Percentiles rank a stretch among this genome's conserved stretches.
Evolutionary conservation across 2,329 filamentous ascomycete species (phyloP).

Genomic region (Colletotrichum godetiae): DNA sequence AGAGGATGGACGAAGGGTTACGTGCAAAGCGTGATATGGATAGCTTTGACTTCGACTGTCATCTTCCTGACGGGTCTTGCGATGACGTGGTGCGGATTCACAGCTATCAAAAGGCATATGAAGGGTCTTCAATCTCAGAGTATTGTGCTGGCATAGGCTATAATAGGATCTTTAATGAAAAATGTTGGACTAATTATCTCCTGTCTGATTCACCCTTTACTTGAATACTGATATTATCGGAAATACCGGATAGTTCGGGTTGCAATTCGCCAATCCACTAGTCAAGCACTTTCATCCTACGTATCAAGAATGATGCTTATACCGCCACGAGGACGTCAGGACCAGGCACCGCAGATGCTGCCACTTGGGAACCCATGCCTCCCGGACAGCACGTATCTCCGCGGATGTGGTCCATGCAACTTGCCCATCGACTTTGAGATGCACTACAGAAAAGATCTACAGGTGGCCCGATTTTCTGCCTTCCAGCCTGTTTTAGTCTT

Average conservation of each 20-base stretch:
- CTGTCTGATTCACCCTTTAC: not conserved
- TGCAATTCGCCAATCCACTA: not conserved
- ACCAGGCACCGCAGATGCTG: not conserved
- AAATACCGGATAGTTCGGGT: not conserved
- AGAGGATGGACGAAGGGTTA: slow-evolving; percentile 3
- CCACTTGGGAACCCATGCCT: not conserved
- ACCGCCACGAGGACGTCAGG: not conserved
- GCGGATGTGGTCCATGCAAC: not conserved
- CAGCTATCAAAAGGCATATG: not conserved
- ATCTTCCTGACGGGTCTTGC: not conserved
- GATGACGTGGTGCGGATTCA: not conserved
- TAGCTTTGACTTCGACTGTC: not conserved
- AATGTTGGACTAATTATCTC: not conserved
- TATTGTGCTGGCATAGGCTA: not conserved
- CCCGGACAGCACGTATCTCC: not conserved
- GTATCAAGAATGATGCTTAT: not conserved
- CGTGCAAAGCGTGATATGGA: not conserved
- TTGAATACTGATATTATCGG: not conserved
- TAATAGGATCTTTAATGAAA: not conserved
- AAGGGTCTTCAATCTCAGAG: not conserved
- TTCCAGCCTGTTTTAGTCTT: not conserved
- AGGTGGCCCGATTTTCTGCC: not conserved
- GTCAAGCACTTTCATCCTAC: not conserved
- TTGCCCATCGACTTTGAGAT: not conserved
- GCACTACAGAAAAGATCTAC: not conserved